phyloP scores from a whole-genome alignment of 345 rosid genomes.

The Citrus cavaleriei region DNA sequence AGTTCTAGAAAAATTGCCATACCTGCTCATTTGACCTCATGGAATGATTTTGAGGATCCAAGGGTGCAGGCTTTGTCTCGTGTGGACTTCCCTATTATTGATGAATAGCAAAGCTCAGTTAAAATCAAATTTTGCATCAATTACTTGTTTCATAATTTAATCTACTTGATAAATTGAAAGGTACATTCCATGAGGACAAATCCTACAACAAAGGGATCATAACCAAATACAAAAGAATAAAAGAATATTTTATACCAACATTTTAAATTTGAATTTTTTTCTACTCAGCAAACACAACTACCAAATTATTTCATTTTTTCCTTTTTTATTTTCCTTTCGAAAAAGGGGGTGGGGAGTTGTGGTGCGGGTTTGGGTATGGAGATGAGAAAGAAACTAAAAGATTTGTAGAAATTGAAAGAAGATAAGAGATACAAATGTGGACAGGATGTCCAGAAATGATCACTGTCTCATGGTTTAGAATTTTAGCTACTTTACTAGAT shows the following conservation, averaged over 20 bases:
- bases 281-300: not conserved
- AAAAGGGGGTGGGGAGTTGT: no score
- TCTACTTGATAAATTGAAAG: not conserved
- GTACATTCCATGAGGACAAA: not conserved
- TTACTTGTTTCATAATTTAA: not conserved
- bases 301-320: not conserved
- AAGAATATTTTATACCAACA: not conserved
- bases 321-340: no score
- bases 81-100: constrained; percentile 39
- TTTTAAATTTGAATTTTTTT: no score
- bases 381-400: not conserved
- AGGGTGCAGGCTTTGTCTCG: constrained; percentile 32
- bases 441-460: not conserved
- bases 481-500: not conserved
- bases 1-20: not conserved
- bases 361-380: not conserved
- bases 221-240: not conserved
- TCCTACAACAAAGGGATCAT: not conserved
- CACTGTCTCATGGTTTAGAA: not conserved
- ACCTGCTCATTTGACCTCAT: constrained; percentile 36
- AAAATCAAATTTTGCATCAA: constrained; percentile 4
- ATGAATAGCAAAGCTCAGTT: constrained; percentile 1
- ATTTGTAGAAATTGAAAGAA: no score
- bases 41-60: constrained; percentile 19
- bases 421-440: not conserved